Base-by-base conservation (phyloP, 768 basidiomycete genomes). In the Imleria badia region DNA sequence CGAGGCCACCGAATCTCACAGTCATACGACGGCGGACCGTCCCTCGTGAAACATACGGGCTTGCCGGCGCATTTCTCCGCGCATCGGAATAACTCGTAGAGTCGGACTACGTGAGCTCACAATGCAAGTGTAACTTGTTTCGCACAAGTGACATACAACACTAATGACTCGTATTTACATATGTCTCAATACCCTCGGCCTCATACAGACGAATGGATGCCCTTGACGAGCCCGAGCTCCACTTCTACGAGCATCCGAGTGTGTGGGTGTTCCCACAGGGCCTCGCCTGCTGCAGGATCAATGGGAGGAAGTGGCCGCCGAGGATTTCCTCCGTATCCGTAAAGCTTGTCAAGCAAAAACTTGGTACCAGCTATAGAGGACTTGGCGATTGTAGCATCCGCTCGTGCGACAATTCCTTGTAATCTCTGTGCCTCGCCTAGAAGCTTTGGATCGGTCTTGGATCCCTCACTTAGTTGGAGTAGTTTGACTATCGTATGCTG, bases 351-450 rank as follows among this genome's bases (percentile, higher is more conserved):
- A 14, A 94, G 71, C 39, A 90, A 76, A 65, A 75, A 86, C 71
- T 96, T 96, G n/a, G 88, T 93, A 6, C 94, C 93, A 7, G 87
- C 73, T 56, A 96, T 85, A 3, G 85, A 85, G 3, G 83, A 73
- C 64, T 88, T 87, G 23, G 87, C 81, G 61, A 94, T 86, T 7
- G 89, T 87, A 59, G 76, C 86, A 68, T 97, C 94, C 6, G 84
- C 91, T 44, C 81, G 83, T 10, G 89, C 90, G 50, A 91, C 78
- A 58, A 94, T 83, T 11, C 84, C 89, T 65, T 98, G 94, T 26
- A 96, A 67, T 14, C 75, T 78, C 61, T 86, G 85, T 8, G 90
- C 88, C 63, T 89, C 85, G 0, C 79, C 71, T 34, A 94, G 81
- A 23, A 83, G 66, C 14, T 79, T 74, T 8, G 79, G 74, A 62